A percentile compares a stretch with the other conserved stretches of the same genome.
Evolutionary conservation across 1,284 basidiomycete genomes (phyloP).

Genomic region (Ustilago shanxiensis): DNA sequence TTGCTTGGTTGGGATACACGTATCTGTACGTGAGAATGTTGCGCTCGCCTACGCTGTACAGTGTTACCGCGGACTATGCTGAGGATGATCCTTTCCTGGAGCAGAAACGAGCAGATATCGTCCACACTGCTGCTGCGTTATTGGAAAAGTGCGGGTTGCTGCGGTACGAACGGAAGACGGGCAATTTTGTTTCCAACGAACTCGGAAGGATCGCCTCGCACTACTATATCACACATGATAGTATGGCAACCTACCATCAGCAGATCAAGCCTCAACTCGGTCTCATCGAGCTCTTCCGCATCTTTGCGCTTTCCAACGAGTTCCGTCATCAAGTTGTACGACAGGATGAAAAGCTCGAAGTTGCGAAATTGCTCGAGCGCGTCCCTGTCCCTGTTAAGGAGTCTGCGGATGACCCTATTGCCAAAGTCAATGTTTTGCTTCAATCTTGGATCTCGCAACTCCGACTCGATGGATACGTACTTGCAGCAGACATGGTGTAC

Average conservation of each 20-base stretch:
- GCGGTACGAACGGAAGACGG: slow-evolving; percentile 91
- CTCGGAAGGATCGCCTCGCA: slow-evolving; percentile 94
- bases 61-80: slow-evolving; percentile 89
- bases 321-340: slow-evolving; percentile 88
- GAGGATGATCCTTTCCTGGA: slow-evolving; percentile 86
- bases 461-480: slow-evolving; percentile 93
- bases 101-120: slow-evolving; percentile 93
- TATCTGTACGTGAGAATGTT: slow-evolving; percentile 91
- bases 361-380: slow-evolving; percentile 91
- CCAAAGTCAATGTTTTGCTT: slow-evolving; percentile 96
- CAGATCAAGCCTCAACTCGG: slow-evolving; percentile 90
- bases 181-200: slow-evolving; percentile 78
- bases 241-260: slow-evolving; percentile 97
- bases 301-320: slow-evolving; percentile 96
- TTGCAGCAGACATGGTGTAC: slow-evolving; percentile 98
- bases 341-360: slow-evolving; percentile 75
- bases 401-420: slow-evolving; percentile 91
- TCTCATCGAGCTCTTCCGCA: slow-evolving; percentile 90
- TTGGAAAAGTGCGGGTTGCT: slow-evolving; percentile 94
- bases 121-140: slow-evolving; percentile 91
- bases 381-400: slow-evolving; percentile 99
- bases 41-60: slow-evolving; percentile 87
- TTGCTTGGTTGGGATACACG: slow-evolving; percentile 80
- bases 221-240: slow-evolving; percentile 95
- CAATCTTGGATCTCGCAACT: slow-evolving; percentile 96